phyloP scores from a whole-genome alignment of 371 early-diverging fungal genomes.

The Gilbertella persicaria region DNA sequence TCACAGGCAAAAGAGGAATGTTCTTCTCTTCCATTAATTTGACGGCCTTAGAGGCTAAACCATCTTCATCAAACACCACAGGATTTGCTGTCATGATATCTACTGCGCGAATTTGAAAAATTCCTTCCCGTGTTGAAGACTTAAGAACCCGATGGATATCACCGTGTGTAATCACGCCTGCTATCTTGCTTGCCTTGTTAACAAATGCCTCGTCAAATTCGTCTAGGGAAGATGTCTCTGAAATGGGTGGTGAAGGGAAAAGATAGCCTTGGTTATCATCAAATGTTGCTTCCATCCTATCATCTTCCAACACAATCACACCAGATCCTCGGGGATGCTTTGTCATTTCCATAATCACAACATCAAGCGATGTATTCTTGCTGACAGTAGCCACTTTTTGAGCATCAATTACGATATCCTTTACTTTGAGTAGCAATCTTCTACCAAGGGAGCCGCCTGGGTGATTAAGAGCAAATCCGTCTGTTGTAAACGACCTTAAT shows the following conservation, averaged over 20 bases:
- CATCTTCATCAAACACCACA: conserved; percentile 26
- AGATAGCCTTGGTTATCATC: neutral
- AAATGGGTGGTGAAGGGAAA: conserved; percentile 34
- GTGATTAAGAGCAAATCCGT: conserved; percentile 64
- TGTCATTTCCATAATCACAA: conserved; percentile 52
- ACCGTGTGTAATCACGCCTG: conserved; percentile 48
- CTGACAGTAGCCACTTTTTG: conserved; percentile 31
- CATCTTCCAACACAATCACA: conserved; percentile 41
- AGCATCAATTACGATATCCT: conserved; percentile 32
- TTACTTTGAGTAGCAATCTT: conserved; percentile 39
- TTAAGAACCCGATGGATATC: conserved; percentile 43
- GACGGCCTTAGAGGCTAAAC: conserved; percentile 43
- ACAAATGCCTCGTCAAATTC: conserved; percentile 14
- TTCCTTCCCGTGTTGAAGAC: conserved; percentile 30
- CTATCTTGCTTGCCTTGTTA: conserved; percentile 14
- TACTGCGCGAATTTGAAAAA: conserved; percentile 40
- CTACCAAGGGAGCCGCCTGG: conserved; percentile 65
- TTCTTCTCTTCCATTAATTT: conserved; percentile 30
- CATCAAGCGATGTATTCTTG: conserved; percentile 33
- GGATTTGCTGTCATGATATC: conserved; percentile 46
- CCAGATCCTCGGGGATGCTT: conserved; percentile 40
- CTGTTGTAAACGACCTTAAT: conserved; percentile 44
- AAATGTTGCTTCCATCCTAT: conserved; percentile 1
- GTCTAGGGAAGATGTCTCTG: conserved; percentile 21
- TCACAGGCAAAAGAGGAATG: conserved; percentile 42